Evolutionary conservation across 2,329 filamentous ascomycete genomes (phyloP).

Genomic region (Akanthomyces dipterigenus): DNA sequence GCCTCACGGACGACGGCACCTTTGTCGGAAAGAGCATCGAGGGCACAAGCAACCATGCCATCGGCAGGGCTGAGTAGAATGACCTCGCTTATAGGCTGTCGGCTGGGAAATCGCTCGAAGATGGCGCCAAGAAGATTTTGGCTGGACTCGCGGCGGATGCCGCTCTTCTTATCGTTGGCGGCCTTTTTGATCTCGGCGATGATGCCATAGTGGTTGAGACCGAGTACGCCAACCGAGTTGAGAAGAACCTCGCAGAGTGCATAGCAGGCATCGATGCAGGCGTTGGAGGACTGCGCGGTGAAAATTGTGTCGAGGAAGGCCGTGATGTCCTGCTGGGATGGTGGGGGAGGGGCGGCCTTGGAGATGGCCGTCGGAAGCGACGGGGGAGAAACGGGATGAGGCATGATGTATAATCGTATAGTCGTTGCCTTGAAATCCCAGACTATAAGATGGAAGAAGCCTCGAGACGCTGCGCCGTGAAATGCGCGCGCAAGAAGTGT

Average conservation of each 20-base stretch:
- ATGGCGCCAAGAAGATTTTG: slow-evolving; percentile 93
- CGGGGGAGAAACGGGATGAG: slow-evolving; percentile 43
- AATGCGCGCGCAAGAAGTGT: slow-evolving; percentile 7
- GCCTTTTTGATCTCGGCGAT: slow-evolving; percentile 59
- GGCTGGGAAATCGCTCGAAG: slow-evolving; percentile 79
- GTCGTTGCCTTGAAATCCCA: neutral
- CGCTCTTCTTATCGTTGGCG: slow-evolving; percentile 89
- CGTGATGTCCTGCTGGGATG: slow-evolving; percentile 59
- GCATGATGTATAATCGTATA: slow-evolving; percentile 28
- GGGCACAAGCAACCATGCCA: slow-evolving; percentile 61
- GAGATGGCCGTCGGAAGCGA: slow-evolving; percentile 36
- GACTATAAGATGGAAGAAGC: neutral
- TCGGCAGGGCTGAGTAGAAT: slow-evolving; percentile 77
- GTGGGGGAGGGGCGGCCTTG: slow-evolving; percentile 45
- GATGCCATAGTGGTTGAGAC: slow-evolving; percentile 47
- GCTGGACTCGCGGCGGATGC: slow-evolving; percentile 75
- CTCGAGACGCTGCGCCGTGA: slow-evolving; percentile 10
- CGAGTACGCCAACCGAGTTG: slow-evolving; percentile 46
- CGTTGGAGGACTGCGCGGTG: slow-evolving; percentile 59
- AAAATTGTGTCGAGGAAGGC: slow-evolving; percentile 62
- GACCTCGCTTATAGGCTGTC: slow-evolving; percentile 72
- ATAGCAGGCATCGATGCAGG: slow-evolving; percentile 59
- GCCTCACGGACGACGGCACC: slow-evolving; percentile 81
- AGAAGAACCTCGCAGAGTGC: slow-evolving; percentile 53
- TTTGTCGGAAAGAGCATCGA: slow-evolving; percentile 88